Evolutionary conservation across 2,329 filamentous ascomycete genomes (phyloP).

Genomic region (Zasmidium cellare): DNA sequence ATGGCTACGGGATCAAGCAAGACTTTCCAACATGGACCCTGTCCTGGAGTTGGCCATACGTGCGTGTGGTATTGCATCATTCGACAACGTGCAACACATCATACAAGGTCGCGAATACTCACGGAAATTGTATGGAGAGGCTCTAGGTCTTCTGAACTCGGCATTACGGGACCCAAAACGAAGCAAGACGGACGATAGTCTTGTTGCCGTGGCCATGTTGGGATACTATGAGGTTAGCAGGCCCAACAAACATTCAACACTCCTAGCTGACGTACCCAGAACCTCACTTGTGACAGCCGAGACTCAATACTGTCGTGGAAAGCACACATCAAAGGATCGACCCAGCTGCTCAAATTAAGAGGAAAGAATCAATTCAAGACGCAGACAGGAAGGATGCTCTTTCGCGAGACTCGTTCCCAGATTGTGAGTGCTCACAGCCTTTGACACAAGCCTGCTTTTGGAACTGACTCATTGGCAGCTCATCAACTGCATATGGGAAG

Average conservation of each 20-base stretch:
- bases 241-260: slow-evolving; percentile 11
- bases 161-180: slow-evolving; percentile 32
- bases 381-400: slow-evolving; percentile 26
- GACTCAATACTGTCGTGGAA: slow-evolving; percentile 39
- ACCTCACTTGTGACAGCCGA: slow-evolving; percentile 32
- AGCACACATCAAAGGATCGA: slow-evolving; percentile 39
- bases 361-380: slow-evolving; percentile 32
- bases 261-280: slow-evolving; percentile 11
- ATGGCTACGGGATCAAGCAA: slow-evolving; percentile 23
- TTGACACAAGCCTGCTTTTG: background rate
- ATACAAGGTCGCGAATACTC: slow-evolving; percentile 26
- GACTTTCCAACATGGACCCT: slow-evolving; percentile 21
- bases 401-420: slow-evolving; percentile 31
- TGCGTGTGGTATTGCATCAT: slow-evolving; percentile 33
- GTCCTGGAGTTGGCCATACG: slow-evolving; percentile 30
- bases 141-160: slow-evolving; percentile 35
- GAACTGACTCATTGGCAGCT: slow-evolving; percentile 9
- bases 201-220: slow-evolving; percentile 38
- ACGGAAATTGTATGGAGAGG: slow-evolving; percentile 29
- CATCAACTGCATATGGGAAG: slow-evolving; percentile 33
- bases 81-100: slow-evolving; percentile 30
- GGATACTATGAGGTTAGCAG: slow-evolving; percentile 38
- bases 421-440: slow-evolving; percentile 12
- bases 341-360: slow-evolving; percentile 36
- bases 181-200: slow-evolving; percentile 33